Evolutionary conservation across 108 stramenopile species (phyloP), one percentile per base, ranked within the genome.

Genomic region (Chaetoceros tenuissimus): DNA sequence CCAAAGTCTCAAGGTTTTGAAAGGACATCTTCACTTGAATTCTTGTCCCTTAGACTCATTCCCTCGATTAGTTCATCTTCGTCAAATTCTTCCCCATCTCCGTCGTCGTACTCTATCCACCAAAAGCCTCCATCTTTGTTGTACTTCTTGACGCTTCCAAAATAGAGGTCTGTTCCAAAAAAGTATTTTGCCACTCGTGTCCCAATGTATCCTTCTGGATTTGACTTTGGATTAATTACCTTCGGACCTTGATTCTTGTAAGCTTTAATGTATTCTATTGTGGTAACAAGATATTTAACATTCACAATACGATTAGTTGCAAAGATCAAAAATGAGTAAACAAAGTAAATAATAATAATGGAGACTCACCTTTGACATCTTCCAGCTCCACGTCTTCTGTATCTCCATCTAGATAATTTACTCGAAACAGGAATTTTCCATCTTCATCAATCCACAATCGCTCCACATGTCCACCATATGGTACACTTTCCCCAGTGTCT

Each of bases 361-460:
- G 52, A 13, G 18, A 66, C 85, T 60, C 67, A 87, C 82, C 82
- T 40, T 68, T 52, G 26, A 89, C 44, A 29, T 74, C 77, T 0
- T 48, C 51, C 1, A 63, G 13, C 8, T 53, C 46, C 34, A 80
- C 45, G 23, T 86, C 70, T 60, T 85, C 88, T 18, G 10, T 17
- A 57, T 89, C 88, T 19, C 74, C 79, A 68, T 89, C 82, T 60
- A 84, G 82, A 65, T 81, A 89, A 24, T 46, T 44, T 30, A 89
- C 67, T 22, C 57, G 56, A 51, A 66, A 89, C 24, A 48, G 29
- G 19, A 44, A 51, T 1, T 60, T 2, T 23, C 53, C 73, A 8
- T 54, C 25, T 21, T 55, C 45, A 17, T 68, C 66, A 1, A 43
- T 50, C 8, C 54, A 60, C 30, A 66, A 48, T 8, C 69, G 51